Conservation (phyloP, 1,139 yeast genomes). For the Lodderomyces margitis region DNA sequence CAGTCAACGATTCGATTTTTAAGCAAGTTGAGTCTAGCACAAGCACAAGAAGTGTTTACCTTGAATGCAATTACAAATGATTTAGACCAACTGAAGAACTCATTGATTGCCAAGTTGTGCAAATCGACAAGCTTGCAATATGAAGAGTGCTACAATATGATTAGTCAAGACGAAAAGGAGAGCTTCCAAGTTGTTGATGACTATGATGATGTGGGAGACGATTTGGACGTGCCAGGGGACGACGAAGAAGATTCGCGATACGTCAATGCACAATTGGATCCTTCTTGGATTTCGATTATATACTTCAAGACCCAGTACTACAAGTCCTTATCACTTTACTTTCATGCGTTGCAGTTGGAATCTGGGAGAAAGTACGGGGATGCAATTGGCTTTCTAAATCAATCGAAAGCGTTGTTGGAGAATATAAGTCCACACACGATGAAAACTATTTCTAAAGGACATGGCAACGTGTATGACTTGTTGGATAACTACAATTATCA, state of each 20-base stretch:
- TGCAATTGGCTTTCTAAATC: conserved; percentile 66
- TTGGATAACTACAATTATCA: conserved; percentile 46
- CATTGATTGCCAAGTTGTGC: conserved; percentile 73
- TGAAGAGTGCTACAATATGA: conserved; percentile 40
- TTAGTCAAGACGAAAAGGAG: conserved; percentile 13
- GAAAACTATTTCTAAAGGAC: conserved; percentile 27
- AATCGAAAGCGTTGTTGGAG: conserved; percentile 43
- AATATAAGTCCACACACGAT: conserved; percentile 26
- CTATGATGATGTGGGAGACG: conserved; percentile 17
- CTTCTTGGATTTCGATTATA: conserved; percentile 42
- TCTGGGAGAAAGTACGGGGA: conserved; percentile 63
- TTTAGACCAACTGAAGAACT: conserved; percentile 50
- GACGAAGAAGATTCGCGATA: conserved; percentile 25
- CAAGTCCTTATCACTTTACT: conserved; percentile 46
- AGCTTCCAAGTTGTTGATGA: conserved; percentile 15
- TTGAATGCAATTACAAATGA: conserved; percentile 57
- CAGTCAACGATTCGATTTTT: conserved; percentile 70
- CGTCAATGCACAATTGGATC: conserved; percentile 44
- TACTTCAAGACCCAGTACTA: conserved; percentile 51
- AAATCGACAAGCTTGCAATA: conserved; percentile 58
- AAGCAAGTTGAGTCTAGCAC: conserved; percentile 69
- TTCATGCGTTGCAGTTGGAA: conserved; percentile 52
- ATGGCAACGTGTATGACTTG: conserved; percentile 33
- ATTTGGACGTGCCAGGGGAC: conserved; percentile 14
- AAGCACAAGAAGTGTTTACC: conserved; percentile 83